Evolutionary conservation across 768 basidiomycete genomes (phyloP).

Genomic region (Phanerochaete sordida): DNA sequence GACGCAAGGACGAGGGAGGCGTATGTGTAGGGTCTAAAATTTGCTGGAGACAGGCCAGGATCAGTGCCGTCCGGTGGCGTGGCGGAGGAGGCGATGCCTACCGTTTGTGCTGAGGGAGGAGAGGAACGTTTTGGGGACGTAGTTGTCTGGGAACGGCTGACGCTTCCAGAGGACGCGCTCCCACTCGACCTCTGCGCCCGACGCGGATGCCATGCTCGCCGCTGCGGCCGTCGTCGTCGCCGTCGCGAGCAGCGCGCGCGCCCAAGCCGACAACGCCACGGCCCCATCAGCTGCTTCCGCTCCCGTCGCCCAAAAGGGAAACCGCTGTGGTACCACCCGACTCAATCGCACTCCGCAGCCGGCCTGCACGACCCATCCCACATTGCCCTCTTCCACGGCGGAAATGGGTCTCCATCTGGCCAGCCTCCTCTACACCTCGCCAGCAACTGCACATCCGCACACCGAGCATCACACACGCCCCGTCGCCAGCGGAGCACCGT

Average conservation of each 20-base stretch:
- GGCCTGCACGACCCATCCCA: too few species aligned
- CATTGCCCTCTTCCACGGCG: too few species aligned
- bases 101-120: constrained; percentile 76
- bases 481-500: not conserved
- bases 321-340: not conserved
- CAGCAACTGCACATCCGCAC: not conserved
- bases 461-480: not conserved
- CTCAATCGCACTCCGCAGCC: not conserved
- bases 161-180: constrained; percentile 77
- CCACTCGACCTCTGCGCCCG: constrained; percentile 39
- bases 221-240: too few species aligned
- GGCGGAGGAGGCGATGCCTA: constrained; percentile 33
- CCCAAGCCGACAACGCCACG: not conserved
- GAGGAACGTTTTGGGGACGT: constrained; percentile 78
- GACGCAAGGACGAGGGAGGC: constrained; percentile 66
- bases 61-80: not conserved
- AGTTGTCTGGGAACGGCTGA: constrained; percentile 79
- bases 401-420: too few species aligned
- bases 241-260: too few species aligned
- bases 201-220: not conserved
- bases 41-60: constrained; percentile 49
- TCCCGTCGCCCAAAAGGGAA: not conserved
- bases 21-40: constrained; percentile 78
- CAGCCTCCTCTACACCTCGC: too few species aligned
- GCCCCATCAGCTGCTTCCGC: not conserved